Percentiles rank a stretch among this genome's conserved stretches.
phyloP scores from a whole-genome alignment of 1,284 basidiomycete species.

The Phellopilus nigrolimitatus region DNA sequence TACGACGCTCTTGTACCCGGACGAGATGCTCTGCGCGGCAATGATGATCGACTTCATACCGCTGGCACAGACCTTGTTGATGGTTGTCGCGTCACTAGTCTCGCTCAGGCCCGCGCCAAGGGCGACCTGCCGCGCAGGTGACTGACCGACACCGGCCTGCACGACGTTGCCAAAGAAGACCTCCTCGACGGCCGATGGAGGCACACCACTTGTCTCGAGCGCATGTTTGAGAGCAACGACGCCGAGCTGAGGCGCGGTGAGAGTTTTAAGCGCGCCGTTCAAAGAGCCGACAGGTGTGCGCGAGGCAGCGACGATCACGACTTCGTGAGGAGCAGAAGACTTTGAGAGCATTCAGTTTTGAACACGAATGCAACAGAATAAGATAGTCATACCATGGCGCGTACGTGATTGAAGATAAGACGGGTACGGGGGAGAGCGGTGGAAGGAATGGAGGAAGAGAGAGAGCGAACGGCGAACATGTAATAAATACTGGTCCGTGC shows the following conservation, averaged over 20 bases:
- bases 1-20: slow-evolving; percentile 83
- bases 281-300: slow-evolving; percentile 95
- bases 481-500: slow-evolving; percentile 21
- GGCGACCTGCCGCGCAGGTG: slow-evolving; percentile 92
- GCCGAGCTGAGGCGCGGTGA: slow-evolving; percentile 92
- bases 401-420: slow-evolving; percentile 33
- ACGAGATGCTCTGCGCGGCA: slow-evolving; percentile 85
- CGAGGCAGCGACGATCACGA: slow-evolving; percentile 92
- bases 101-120: slow-evolving; percentile 80
- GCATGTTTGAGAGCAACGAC: slow-evolving; percentile 87
- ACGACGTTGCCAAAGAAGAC: slow-evolving; percentile 97
- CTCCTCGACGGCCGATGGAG: slow-evolving; percentile 85
- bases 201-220: slow-evolving; percentile 74
- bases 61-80: slow-evolving; percentile 98
- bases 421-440: slow-evolving; percentile 35
- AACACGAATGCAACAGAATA: background rate
- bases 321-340: slow-evolving; percentile 58
- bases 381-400: slow-evolving; percentile 33
- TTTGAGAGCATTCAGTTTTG: slow-evolving; percentile 22
- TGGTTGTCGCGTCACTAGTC: slow-evolving; percentile 92
- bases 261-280: slow-evolving; percentile 83
- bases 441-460: slow-evolving; percentile 33
- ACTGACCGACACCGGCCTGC: slow-evolving; percentile 94
- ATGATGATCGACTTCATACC: slow-evolving; percentile 95
- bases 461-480: slow-evolving; percentile 31